Base-by-base conservation (phyloP, 2,329 filamentous ascomycete species). In the Cladosporium sp. region DNA sequence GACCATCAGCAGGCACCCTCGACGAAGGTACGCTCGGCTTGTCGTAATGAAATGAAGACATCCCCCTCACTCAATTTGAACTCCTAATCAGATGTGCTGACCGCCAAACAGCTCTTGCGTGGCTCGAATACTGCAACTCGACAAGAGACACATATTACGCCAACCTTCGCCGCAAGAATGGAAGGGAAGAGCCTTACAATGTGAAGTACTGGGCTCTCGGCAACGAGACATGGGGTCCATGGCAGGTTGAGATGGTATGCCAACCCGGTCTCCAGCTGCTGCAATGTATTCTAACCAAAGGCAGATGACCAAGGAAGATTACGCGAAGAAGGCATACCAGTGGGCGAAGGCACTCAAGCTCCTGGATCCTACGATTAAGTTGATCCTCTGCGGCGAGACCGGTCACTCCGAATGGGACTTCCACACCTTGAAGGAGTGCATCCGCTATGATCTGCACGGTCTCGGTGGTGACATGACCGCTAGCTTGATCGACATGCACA, bases 51-150 rank as follows among this genome's bases (percentile, higher is more conserved):
- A 4, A 35, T n/a, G n/a, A 35, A 35, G 34, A 5, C 5, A n/a
- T 35, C 10, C 5, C 4, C 9, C 34, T 5, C 6, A 35, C 4
- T 4, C 34, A 35, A 7, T 3, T 28, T 28, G 7, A 7, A 7
- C 22, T 28, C 7, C 22, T 43, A n/a, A 43, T 3, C 8, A 13
- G 11, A 14, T n/a, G 18, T 48, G 28, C 49, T 52, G 10, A 52
- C 38, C 11, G 3, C 16, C 28, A 4, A 16, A 9, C 58, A 80
- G 79, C 80, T 34, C 76, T 92, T 32, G 86, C 78, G 9, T 93
- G 88, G 88, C 75, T 93, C 16, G 88, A 93, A 66, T 93, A 93
- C 74, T 93, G 89, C 75, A 93, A 93, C 71, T 84, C 83, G 2
- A 81, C 78, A n/a, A 76, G 78, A 52, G 80, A 91, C 69, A 91